Evolutionary conservation across 495 filamentous ascomycete genomes (phyloP), one percentile per base, ranked within the genome.

Genomic region (Tuber umbilicatum): DNA sequence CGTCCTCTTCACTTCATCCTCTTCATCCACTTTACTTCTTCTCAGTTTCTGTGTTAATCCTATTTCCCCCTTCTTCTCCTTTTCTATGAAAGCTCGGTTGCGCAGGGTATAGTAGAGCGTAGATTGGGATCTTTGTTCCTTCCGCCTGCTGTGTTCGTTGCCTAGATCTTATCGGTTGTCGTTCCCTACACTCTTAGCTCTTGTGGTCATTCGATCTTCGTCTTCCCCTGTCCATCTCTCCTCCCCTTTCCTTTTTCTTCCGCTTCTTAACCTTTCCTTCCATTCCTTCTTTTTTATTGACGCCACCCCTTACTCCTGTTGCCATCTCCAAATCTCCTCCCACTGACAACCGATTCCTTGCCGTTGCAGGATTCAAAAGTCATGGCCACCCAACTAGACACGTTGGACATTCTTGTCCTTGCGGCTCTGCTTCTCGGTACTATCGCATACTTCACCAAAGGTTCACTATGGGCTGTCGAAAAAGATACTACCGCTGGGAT

Each of bases 361-460:
- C 69, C 76, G 69, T 78, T 72, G 42, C 69, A 78, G 40, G 60
- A 69, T 71, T 47, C 68, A 70, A 68, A 69, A 78, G 86, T 73
- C 76, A 99, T 99, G 95, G 92, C 94, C 76, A 75, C 74, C 41
- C 92, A 97, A 87, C 91, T 99, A 82, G 95, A 99, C 82, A 97
- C 93, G 5, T 86, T 98, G 85, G 95, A 99, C 87, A 86, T 97
- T 75, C 84, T 96, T 78, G 95, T 99, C 87, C 91, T 99, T 77
- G 89, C 87, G 75, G 89, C 87, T 75, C 90, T 98, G 76, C 86
- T 98, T 41, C 83, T 96, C 71, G 95, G 93, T 74, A 97, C 93
- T 73, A 84, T 93, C 70, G 95, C 94, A 82, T 99, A 97, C 85
- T 94, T 99, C 86, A 97, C 96, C 75, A 98, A 99, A 83, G 95